Evolutionary conservation across 1,139 yeast species (phyloP).

Genomic region (Meyerozyma smithsonii): DNA sequence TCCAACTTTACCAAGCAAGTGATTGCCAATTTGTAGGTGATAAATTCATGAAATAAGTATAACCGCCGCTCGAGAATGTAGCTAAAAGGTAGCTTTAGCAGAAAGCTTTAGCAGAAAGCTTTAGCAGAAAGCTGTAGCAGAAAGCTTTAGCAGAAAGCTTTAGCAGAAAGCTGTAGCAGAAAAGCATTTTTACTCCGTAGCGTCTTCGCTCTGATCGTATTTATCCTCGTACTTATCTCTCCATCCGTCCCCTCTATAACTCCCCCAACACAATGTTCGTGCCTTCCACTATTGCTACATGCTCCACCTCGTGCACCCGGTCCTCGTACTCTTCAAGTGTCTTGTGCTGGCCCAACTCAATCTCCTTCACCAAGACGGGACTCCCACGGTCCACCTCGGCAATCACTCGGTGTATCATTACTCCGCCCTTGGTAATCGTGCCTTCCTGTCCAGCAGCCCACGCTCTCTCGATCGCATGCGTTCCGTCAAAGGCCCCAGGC

Average conservation of each 20-base stretch:
- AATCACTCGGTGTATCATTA: constrained; percentile 94
- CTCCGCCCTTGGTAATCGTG: constrained; percentile 74
- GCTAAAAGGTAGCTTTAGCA: too few relatives aligned
- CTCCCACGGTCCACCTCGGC: constrained; percentile 92
- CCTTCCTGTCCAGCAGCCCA: constrained; percentile 93
- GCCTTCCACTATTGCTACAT: constrained; percentile 89
- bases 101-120: too few relatives aligned
- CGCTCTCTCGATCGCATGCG: constrained; percentile 93
- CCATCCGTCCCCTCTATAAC: constrained; percentile 17
- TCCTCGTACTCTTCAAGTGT: constrained; percentile 72
- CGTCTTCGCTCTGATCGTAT: background rate
- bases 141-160: too few relatives aligned
- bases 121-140: too few relatives aligned
- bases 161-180: too few relatives aligned
- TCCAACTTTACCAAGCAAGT: constrained; percentile 77
- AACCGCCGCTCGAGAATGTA: too few relatives aligned
- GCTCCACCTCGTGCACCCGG: constrained; percentile 84
- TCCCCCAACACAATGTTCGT: constrained; percentile 56
- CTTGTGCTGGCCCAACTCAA: constrained; percentile 68
- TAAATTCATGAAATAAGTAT: background rate
- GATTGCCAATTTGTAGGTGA: constrained; percentile 38
- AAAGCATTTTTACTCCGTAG: background rate
- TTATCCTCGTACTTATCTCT: background rate
- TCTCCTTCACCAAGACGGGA: constrained; percentile 77
- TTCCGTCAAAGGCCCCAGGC: constrained; percentile 96